Evolutionary conservation across 768 basidiomycete species (phyloP), one percentile per base, ranked within the genome.

Genomic region (Boletus speciosus): DNA sequence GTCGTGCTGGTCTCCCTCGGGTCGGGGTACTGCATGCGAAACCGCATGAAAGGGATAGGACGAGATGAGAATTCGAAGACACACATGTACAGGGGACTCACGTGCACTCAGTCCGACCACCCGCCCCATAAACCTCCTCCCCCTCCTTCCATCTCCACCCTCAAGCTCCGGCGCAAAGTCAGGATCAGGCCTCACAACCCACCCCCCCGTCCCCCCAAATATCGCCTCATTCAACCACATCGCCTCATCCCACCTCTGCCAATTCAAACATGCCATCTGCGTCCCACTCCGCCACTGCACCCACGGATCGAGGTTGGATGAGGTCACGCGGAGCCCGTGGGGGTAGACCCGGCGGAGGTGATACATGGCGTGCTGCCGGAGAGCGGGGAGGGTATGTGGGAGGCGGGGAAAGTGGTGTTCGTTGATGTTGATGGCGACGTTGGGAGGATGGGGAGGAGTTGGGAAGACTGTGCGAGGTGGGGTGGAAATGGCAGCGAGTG

Each of bases 181-280:
- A 21, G 52, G 42, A 12, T 59, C 57, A 1, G 83, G 82, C 58
- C 81, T 82, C 34, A 74, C 64, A 1, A 81, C 76, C 81, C 81
- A 85, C 1, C 83, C 84, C 3, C 67, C 61, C 4, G 74, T 79
- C 0, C 80, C 84, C 0, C 74, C 74, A 61, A 85, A 86, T 77
- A 86, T 75, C 0, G 75, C 84, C 63, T 84, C 85, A 58, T 85
- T 84, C 23, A 86, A 63, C 57, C 82, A 81, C 78, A 81, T 79
- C 2, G 78, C 78, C 1, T 57, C 61, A 60, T 85, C 83, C 59
- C 77, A 82, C n/a, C 70, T 72, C 66, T 85, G 83, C 84, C 84
- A 84, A 57, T 85, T 85, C 40, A 85, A 66, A 36, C 78, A 76
- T 1, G 76, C 77, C 10, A 85, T 72, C 47, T 85, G 84, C 5